phyloP scores from a whole-genome alignment of 2,329 filamentous ascomycete species.

The Ophiostoma sp. region DNA sequence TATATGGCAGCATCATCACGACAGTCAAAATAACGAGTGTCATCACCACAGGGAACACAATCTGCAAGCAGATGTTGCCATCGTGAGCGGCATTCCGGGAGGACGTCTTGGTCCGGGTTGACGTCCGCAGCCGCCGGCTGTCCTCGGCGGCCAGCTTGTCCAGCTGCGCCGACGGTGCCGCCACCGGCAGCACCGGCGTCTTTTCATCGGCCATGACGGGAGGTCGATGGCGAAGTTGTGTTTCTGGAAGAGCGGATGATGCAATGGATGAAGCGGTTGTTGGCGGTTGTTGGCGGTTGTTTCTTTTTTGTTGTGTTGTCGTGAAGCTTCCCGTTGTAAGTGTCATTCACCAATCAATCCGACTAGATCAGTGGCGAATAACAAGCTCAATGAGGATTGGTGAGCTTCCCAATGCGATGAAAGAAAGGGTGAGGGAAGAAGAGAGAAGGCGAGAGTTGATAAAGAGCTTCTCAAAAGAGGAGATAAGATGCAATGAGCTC shows the following conservation, averaged over 20 bases:
- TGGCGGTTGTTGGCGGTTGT: not conserved
- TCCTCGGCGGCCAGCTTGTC: conserved; percentile 25
- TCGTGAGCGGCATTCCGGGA: not conserved
- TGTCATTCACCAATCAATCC: not conserved
- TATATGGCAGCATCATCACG: conserved; percentile 19
- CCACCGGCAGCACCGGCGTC: conserved; percentile 54
- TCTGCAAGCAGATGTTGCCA: not conserved
- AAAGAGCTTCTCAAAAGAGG: not conserved
- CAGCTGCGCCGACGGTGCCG: not conserved
- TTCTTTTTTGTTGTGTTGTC: not conserved
- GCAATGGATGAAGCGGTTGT: not conserved
- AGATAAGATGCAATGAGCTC: not conserved
- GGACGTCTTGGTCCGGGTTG: not conserved
- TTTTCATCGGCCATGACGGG: conserved; percentile 52
- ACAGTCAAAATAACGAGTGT: conserved; percentile 20
- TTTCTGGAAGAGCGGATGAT: not conserved
- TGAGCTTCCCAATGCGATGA: not conserved
- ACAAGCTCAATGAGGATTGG: not conserved
- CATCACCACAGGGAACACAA: conserved; percentile 5
- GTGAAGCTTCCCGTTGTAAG: not conserved
- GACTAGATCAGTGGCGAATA: not conserved
- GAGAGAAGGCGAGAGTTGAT: not conserved
- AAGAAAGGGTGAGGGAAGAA: not conserved
- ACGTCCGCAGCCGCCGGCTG: not conserved
- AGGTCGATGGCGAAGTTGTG: not conserved